These are phyloP conservation scores for Monilinia laxa DNA, from an alignment of 2,329 filamentous ascomycete species.

Conservation along the genomic window DNA sequence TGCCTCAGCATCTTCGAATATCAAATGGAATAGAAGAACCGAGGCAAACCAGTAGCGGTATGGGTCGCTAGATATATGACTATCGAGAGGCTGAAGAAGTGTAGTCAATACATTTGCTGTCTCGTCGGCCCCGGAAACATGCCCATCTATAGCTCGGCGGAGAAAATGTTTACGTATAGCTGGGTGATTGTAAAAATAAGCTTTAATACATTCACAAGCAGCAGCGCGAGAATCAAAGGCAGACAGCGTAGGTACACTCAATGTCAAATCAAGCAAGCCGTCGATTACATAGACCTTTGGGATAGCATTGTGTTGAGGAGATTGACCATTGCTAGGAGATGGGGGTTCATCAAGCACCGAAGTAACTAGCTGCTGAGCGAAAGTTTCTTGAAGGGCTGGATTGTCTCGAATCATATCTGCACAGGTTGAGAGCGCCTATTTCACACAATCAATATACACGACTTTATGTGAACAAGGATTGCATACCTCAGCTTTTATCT, in stretches of 20 bases:
- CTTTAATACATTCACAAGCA: slow-evolving; percentile 86
- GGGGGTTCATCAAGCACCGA: slow-evolving; percentile 51
- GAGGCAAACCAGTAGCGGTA: slow-evolving; percentile 90
- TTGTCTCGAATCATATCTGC: slow-evolving; percentile 88
- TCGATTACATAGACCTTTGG: slow-evolving; percentile 85
- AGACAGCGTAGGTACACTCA: slow-evolving; percentile 64
- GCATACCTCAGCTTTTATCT: slow-evolving; percentile 76
- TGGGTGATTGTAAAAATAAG: slow-evolving; percentile 81
- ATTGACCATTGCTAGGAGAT: slow-evolving; percentile 43
- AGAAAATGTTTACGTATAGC: slow-evolving; percentile 85
- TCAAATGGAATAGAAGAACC: slow-evolving; percentile 79
- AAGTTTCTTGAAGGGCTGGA: slow-evolving; percentile 75
- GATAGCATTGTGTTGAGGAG: slow-evolving; percentile 49
- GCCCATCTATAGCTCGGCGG: slow-evolving; percentile 82
- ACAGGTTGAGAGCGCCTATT: slow-evolving; percentile 75
- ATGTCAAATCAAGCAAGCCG: slow-evolving; percentile 77
- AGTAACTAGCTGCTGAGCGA: slow-evolving; percentile 80
- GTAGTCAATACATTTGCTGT: slow-evolving; percentile 87
- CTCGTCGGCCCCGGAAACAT: slow-evolving; percentile 73
- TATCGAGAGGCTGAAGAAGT: slow-evolving; percentile 65
- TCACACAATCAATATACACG: slow-evolving; percentile 27
- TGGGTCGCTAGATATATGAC: slow-evolving; percentile 67
- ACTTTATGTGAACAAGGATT: slow-evolving; percentile 11
- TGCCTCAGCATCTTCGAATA: slow-evolving; percentile 76
- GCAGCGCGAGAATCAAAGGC: slow-evolving; percentile 80